Evolutionary conservation across 805 yeast genomes (phyloP).

Genomic region (Maudiozyma pseudohumilis): DNA sequence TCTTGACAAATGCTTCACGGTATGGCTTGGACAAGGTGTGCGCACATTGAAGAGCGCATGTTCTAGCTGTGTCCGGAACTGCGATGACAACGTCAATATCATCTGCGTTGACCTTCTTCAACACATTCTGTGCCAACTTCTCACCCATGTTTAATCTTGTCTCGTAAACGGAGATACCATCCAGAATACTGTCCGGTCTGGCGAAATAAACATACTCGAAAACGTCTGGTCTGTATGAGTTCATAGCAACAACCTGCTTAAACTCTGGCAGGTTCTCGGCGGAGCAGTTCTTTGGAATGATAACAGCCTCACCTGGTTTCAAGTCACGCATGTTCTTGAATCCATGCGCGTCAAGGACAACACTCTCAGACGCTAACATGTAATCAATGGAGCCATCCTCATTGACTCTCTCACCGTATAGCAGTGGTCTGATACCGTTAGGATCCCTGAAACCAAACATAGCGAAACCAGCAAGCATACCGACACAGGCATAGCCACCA

Average conservation of each 20-base stretch:
- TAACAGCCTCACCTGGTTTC: constrained; percentile 93
- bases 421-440: constrained; percentile 86
- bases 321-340: constrained; percentile 72
- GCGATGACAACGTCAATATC: constrained; percentile 92
- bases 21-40: constrained; percentile 71
- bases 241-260: constrained; percentile 72
- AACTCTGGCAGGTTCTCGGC: constrained; percentile 50
- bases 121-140: constrained; percentile 68
- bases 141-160: constrained; percentile 91
- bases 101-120: constrained; percentile 36
- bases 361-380: constrained; percentile 93
- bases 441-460: constrained; percentile 95
- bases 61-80: constrained; percentile 97
- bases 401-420: constrained; percentile 71
- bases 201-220: constrained; percentile 98
- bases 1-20: constrained; percentile 95
- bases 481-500: constrained; percentile 96
- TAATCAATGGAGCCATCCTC: constrained; percentile 68
- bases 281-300: constrained; percentile 68
- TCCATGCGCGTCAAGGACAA: constrained; percentile 87
- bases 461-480: constrained; percentile 94
- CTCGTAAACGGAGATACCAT: constrained; percentile 93
- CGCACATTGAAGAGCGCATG: constrained; percentile 88
- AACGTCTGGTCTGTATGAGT: constrained; percentile 83
- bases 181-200: constrained; percentile 90